These are phyloP conservation scores for Pichia sp. DNA, from an alignment of 1,139 yeast species.

Conservation along the genomic window DNA sequence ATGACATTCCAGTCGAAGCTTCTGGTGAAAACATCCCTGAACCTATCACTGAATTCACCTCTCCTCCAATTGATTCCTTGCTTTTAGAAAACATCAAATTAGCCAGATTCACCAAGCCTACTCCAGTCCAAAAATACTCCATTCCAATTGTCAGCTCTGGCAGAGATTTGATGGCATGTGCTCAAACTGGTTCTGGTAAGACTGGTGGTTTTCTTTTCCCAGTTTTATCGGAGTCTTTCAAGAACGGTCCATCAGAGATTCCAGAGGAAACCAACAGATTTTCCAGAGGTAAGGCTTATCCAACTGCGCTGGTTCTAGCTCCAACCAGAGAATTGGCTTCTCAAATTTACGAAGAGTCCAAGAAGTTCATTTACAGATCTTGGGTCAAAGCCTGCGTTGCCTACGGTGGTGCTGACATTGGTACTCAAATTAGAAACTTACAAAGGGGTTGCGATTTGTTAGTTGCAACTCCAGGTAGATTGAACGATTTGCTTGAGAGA, in stretches of 20 bases:
- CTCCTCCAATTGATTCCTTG: conserved; percentile 88
- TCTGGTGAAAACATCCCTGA: conserved; percentile 95
- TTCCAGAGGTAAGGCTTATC: conserved; percentile 74
- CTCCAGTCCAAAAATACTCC: conserved; percentile 98
- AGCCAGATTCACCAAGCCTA: conserved; percentile 91
- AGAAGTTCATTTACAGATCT: conserved; percentile 94
- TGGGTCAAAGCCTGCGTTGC: conserved; percentile 98
- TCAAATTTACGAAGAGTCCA: conserved; percentile 93
- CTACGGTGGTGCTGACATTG: conserved; percentile 97
- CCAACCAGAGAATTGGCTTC: conserved; percentile 99
- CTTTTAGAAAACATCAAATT: conserved; percentile 81
- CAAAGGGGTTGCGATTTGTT: conserved; percentile 92
- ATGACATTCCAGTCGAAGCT: conserved; percentile 97
- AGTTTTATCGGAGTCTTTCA: conserved; percentile 85
- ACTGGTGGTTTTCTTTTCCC: conserved; percentile 99
- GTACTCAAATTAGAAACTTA: conserved; percentile 80
- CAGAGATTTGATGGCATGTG: conserved; percentile 99
- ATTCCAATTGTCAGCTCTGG: conserved; percentile 94
- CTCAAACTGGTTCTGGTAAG: conserved; percentile 99
- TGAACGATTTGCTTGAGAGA: conserved; percentile 91
- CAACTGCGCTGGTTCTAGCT: conserved; percentile 92
- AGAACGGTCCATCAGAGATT: conserved; percentile 70
- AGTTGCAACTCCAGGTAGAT: conserved; percentile 99
- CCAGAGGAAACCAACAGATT: conserved; percentile 55
- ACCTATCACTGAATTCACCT: conserved; percentile 78